Evolutionary conservation across 2,329 filamentous ascomycete species (phyloP), one percentile per base, ranked within the genome.

Genomic region (Raffaelea arxii): DNA sequence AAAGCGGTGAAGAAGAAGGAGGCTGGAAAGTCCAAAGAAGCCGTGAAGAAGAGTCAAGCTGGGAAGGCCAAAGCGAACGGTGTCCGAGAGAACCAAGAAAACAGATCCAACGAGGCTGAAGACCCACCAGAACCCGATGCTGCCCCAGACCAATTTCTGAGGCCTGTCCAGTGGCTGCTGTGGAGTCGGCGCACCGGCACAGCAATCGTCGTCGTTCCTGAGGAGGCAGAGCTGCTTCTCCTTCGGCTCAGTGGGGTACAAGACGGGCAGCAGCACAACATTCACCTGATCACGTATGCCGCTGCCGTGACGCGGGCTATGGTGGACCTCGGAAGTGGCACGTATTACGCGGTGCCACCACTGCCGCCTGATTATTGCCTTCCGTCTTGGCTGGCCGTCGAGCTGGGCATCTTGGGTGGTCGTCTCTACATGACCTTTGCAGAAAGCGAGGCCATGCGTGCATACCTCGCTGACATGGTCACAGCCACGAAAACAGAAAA

Each of bases 361-460:
- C 58, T 79, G 0, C 66, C 72, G 0, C 2, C 30, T 0, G 43
- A 52, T 0, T 71, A 67, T 62, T 40, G 51, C 2, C 58, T 71
- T 0, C 78, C 80, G 0, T 18, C 47, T 0, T 81, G 75, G 75
- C 60, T 84, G 0, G 63, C 58, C 0, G 65, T 77, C 1, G 75
- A 85, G 53, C 55, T 85, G 0, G 80, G 80, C 0, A 65, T 84
- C 4, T 66, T 82, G 41, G 65, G 76, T 0, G 81, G 80, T 0
- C 66, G 79, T 0, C 63, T 85, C 0, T 84, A 84, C 53, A 71
- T 82, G 46, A 64, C 71, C 0, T 76, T 63, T 54, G 49, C 60
- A 0, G 76, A 82, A 43, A 68, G 70, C 38, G 25, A 45, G 1
- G 37, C 51, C 1, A 50, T 74, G 4, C 56, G 56, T 11, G 32